Base-by-base conservation (phyloP, 2,329 filamentous ascomycete species). In the Trichoderma cornu-damae region DNA sequence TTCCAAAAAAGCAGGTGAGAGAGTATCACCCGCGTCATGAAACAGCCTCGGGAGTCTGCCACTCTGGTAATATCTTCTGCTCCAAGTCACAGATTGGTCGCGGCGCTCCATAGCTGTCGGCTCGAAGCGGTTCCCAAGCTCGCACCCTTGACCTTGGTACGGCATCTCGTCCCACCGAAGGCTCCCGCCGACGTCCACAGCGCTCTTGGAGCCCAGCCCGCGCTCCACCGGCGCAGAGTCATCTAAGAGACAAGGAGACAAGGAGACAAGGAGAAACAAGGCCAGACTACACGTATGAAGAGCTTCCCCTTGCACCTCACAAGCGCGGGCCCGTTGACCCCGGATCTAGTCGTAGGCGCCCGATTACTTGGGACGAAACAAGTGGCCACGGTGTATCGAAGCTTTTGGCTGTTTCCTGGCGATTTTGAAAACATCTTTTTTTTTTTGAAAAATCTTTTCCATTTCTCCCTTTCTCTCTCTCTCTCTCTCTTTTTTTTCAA, bases 331-430 rank as follows among this genome's bases (percentile, higher is more conserved):
- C 38, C 48, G 40, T 58, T 53, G 32, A 52, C 51, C 43, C 54
- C 54, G 58, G 58, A 58, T 57, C 48, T 47, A 51, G 53, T 57
- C 57, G 57, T 59, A 49, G 58, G 54, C 58, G 56, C 54, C 58
- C 43, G 58, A 58, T 58, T 51, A 38, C 26, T 60, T 57, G 58
- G 53, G 54, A 53, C 40, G 53, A 52, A 58, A 58, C 54, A 58
- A 42, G 58, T 53, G 54, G 47, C 58, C 35, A 53, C 43, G 32
- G 38, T 32, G 26, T 42, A 43, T 35, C 35, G 37, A 57, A 55
- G 35, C 44, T 40, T n/a, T n/a, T 59, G 51, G 44, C 47, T 34
- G 50, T 59, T 37, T 47, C 58, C 8, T 59, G 58, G 51, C 58
- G 38, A 49, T 34, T 57, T 50, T n/a, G n/a, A n/a, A n/a, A n/a